Base-by-base conservation (phyloP, 169 alveolate species). In the Plasmodium chabaudi region DNA sequence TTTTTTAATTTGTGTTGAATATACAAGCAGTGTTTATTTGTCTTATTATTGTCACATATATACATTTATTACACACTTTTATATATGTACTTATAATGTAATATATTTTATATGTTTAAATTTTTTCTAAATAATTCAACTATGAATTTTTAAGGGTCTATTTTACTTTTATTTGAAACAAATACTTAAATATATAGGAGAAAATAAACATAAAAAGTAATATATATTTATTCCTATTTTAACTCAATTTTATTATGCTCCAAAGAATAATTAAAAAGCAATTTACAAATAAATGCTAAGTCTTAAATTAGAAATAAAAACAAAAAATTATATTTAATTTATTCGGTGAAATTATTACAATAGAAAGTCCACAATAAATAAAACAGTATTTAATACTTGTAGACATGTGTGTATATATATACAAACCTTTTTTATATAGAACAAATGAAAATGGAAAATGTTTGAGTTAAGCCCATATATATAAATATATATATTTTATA, bases 291-390 rank as follows among this genome's bases (percentile, higher is more conserved):
- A 75, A 75, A 46, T 55, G 60, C 27, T 47, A 46, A 63, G 47
- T 21, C 13, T 82, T 55, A 82, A 65, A 65, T 55, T 65, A 82
- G 84, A 82, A 82, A 65, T 82, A 56, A 82, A 82, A 67, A 82
- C 60, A 59, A 34, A 57, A 44, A 44, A 56, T 55, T 57, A 55
- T 10, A 49, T 39, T 68, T 64, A 17, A 21, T 17, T 67, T 51
- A 64, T 15, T 19, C 61, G 9, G n/a, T 56, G 10, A 73, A 73
- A 15, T 63, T 25, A 21, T 9, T 25, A 23, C 46, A 69, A 69
- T 63, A 23, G n/a, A 63, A 63, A n/a, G 12, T 25, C 15, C 25
- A 34, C 42, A 34, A 34, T 34, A 34, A 34, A 34, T 34, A 34
- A 34, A 4, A 34, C 42, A 34, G 23, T 69, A 49, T 12, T 47